Conservation (phyloP, 139 green algal genomes). For the Auxenochlorella pyrenoidosa region DNA sequence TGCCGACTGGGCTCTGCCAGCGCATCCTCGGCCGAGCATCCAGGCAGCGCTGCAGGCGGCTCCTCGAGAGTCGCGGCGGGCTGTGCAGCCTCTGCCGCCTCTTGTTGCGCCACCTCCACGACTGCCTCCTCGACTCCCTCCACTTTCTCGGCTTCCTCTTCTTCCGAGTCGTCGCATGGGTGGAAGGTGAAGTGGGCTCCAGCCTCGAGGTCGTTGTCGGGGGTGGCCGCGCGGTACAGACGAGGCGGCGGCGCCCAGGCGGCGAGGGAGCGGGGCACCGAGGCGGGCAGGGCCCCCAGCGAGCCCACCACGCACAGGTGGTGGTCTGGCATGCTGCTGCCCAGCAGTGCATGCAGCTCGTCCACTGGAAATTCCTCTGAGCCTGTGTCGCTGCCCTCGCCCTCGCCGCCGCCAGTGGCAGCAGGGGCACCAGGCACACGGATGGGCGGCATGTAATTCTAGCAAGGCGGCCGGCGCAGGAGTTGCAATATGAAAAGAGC, state of each 20-base stretch:
- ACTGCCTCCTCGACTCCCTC: background rate
- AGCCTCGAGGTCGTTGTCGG: background rate
- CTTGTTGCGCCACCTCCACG: background rate
- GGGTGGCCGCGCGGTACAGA: background rate
- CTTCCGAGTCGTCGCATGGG: background rate
- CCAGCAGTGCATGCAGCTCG: background rate
- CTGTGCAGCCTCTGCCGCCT: too few relatives aligned
- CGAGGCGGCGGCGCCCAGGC: background rate
- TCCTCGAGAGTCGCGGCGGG: background rate
- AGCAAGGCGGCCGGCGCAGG: too few relatives aligned
- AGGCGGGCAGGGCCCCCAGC: background rate
- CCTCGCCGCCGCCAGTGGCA: background rate
- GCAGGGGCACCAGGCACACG: background rate
- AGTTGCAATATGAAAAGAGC: too few relatives aligned
- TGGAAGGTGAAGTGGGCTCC: background rate
- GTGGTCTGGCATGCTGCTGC: background rate
- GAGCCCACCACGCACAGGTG: background rate
- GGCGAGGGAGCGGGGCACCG: background rate
- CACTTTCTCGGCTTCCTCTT: background rate
- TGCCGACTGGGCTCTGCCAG: background rate
- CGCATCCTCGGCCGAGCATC: background rate
- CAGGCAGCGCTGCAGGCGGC: background rate
- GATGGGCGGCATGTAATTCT: background rate
- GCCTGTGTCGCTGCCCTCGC: background rate
- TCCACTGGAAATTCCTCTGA: background rate